Percentiles rank a stretch among this genome's conserved stretches.
Evolutionary conservation across 2,329 filamentous ascomycete genomes (phyloP).

Genomic region (Exophiala calicioides): DNA sequence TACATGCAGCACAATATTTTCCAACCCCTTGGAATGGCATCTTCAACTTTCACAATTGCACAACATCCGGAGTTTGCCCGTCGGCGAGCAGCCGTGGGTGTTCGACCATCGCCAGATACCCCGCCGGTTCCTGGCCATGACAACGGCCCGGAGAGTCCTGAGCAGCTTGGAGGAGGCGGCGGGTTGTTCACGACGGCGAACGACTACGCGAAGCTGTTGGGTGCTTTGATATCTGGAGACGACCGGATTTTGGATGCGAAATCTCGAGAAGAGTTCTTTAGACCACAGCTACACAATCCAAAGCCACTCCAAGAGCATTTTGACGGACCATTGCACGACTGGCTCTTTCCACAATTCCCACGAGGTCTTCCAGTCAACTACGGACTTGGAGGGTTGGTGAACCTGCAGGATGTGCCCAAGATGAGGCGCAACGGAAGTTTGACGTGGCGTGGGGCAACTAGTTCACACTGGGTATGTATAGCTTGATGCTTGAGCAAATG

Average conservation of each 20-base stretch:
- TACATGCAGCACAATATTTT: conserved; percentile 53
- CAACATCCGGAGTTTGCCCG: conserved; percentile 38
- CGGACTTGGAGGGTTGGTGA: conserved; percentile 3
- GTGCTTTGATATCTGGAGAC: conserved; percentile 18
- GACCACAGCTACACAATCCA: not conserved
- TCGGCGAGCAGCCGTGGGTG: conserved; percentile 2
- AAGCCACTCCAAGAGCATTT: not conserved
- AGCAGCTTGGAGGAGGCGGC: conserved; percentile 26
- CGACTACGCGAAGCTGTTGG: conserved; percentile 25
- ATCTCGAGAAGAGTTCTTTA: no score
- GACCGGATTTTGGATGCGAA: conserved; percentile 1
- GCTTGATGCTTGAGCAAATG: not conserved
- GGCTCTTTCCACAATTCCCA: not conserved
- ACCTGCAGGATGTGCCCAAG: conserved; percentile 3
- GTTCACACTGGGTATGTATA: conserved; percentile 9
- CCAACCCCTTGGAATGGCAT: conserved; percentile 48
- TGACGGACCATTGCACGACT: not conserved
- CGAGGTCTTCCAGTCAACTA: not conserved
- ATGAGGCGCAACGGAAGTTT: conserved; percentile 2
- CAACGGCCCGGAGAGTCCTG: no score
- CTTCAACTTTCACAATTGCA: conserved; percentile 56
- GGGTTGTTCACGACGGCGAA: conserved; percentile 28
- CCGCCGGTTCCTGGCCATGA: conserved; percentile 4
- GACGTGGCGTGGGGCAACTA: conserved; percentile 4
- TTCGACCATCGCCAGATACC: no score